Conservation (phyloP, 208 protist genomes). For the Acanthamoeba triangularis region DNA sequence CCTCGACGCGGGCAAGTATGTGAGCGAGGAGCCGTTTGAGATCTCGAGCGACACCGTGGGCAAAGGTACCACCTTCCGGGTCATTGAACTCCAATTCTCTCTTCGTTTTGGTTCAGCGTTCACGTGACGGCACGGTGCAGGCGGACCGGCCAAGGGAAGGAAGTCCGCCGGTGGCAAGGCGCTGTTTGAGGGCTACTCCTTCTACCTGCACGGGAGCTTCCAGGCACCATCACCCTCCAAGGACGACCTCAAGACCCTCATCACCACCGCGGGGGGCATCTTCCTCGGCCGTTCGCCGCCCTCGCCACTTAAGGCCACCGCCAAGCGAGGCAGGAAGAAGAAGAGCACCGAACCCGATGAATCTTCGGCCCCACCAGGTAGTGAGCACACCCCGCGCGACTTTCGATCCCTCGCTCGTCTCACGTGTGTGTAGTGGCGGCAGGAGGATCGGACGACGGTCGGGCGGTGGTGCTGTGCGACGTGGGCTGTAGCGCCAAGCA, state of each 20-base stretch:
- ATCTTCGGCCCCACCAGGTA: not conserved
- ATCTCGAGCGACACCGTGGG: slow-evolving; percentile 4
- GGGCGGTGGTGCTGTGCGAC: slow-evolving; percentile 8
- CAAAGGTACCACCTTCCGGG: not conserved
- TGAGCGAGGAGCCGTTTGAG: slow-evolving; percentile 30
- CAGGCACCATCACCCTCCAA: not conserved
- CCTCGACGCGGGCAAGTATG: not conserved
- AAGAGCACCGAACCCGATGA: not conserved
- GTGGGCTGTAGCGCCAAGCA: not conserved
- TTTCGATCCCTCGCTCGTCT: not conserved
- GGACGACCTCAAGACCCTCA: slow-evolving; percentile 12
- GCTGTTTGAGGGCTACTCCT: not conserved
- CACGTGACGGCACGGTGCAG: not conserved
- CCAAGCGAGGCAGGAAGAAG: not conserved
- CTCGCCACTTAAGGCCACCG: not conserved
- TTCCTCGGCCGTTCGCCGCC: not conserved
- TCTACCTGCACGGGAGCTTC: slow-evolving; percentile 34
- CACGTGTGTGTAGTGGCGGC: not conserved
- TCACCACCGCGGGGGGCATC: not conserved
- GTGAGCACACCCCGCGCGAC: not conserved
- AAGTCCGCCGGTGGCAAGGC: not conserved
- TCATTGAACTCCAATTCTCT: not conserved
- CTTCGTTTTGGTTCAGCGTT: too few species aligned
- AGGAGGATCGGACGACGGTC: not conserved
- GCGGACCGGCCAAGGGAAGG: not conserved